Percentiles rank a stretch among this genome's conserved stretches.
phyloP scores from a whole-genome alignment of 73 alveolate species.

The Paramecium sexaurelia region DNA sequence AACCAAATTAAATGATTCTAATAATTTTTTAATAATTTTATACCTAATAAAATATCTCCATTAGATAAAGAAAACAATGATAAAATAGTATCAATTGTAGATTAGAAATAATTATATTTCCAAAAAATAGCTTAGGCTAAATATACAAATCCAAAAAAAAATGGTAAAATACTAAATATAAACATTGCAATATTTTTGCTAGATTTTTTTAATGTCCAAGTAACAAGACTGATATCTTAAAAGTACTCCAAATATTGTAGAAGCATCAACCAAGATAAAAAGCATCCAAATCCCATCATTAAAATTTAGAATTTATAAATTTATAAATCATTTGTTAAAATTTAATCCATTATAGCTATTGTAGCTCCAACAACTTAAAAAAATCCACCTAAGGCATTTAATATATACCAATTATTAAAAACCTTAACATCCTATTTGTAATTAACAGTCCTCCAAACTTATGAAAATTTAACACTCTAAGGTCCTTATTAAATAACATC shows the following conservation, averaged over 20 bases:
- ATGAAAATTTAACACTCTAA: background rate
- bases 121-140: slow-evolving; percentile 62
- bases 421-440: slow-evolving; percentile 9
- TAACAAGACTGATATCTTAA: slow-evolving; percentile 45
- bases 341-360: slow-evolving; percentile 48
- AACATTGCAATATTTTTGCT: slow-evolving; percentile 61
- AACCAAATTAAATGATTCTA: slow-evolving; percentile 53
- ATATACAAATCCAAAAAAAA: slow-evolving; percentile 64
- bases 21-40: background rate
- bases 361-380: slow-evolving; percentile 53
- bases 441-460: background rate
- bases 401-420: slow-evolving; percentile 50
- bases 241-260: slow-evolving; percentile 49
- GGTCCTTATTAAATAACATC: background rate
- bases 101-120: slow-evolving; percentile 9
- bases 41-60: slow-evolving; percentile 43
- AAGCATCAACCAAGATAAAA: slow-evolving; percentile 58
- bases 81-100: background rate
- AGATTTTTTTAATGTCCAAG: slow-evolving; percentile 53
- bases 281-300: slow-evolving; percentile 67
- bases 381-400: slow-evolving; percentile 44
- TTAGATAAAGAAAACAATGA: slow-evolving; percentile 56
- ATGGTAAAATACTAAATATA: slow-evolving; percentile 62
- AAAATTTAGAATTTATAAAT: slow-evolving; percentile 1
- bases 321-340: slow-evolving; percentile 24